Evolutionary conservation across 2,329 filamentous ascomycete species (phyloP).

Genomic region (Scedosporium apiospermum): DNA sequence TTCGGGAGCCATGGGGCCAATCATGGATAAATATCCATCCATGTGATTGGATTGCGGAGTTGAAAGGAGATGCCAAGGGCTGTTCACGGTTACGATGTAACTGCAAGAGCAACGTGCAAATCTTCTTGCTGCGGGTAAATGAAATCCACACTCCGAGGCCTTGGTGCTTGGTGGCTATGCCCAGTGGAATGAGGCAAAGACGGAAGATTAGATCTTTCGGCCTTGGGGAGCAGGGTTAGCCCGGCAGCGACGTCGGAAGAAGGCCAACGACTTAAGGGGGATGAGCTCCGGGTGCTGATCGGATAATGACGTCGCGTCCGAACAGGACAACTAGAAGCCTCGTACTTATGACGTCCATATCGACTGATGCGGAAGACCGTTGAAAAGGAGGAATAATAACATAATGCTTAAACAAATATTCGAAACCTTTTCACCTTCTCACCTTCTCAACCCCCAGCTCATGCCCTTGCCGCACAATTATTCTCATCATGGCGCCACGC

Average conservation of each 20-base stretch:
- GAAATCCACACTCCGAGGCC: too few relatives aligned
- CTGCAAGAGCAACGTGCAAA: background rate
- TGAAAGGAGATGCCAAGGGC: background rate
- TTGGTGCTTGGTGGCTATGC: too few relatives aligned
- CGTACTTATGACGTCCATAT: background rate
- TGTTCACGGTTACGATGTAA: background rate
- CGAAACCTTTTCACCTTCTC: background rate
- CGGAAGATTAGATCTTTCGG: background rate
- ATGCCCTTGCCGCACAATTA: background rate
- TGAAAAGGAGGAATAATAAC: background rate
- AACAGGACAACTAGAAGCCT: too few relatives aligned
- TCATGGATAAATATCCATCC: background rate
- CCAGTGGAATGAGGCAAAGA: too few relatives aligned
- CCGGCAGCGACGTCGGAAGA: background rate
- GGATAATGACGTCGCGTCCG: background rate
- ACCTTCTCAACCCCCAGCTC: background rate
- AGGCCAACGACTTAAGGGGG: background rate
- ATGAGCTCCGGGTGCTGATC: background rate
- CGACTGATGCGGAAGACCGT: background rate
- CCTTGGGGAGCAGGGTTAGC: background rate
- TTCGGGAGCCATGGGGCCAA: background rate
- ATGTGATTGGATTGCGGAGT: background rate
- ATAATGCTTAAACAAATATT: background rate
- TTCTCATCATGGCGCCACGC: background rate
- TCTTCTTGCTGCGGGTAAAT: too few relatives aligned